Percentiles rank a stretch among this genome's conserved stretches.
Conservation (phyloP, 345 rosid genomes). For the Eucalyptus curtisii region DNA sequence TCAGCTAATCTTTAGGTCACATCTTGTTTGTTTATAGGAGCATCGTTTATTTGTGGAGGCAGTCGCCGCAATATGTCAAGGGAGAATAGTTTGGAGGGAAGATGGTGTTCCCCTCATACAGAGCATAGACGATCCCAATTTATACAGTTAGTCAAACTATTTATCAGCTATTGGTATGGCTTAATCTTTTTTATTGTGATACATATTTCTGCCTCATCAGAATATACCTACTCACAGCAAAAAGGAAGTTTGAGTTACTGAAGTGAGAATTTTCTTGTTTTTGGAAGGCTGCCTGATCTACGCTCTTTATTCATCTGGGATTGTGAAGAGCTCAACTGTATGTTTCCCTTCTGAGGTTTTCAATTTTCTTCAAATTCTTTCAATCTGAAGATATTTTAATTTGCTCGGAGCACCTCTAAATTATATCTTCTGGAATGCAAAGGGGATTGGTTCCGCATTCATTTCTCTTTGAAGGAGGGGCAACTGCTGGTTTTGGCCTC, state of each 20-base stretch:
- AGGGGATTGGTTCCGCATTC: neutral
- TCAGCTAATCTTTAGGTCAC: conserved; percentile 1
- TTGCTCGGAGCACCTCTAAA: neutral
- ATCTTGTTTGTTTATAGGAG: conserved; percentile 29
- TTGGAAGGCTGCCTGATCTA: neutral
- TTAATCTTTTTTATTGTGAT: neutral
- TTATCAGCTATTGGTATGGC: neutral
- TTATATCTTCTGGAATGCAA: neutral
- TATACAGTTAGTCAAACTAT: conserved; percentile 12
- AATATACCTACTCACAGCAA: neutral
- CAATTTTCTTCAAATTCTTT: neutral
- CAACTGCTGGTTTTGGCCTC: neutral
- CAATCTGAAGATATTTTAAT: neutral
- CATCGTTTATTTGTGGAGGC: conserved; percentile 73
- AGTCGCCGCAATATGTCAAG: conserved; percentile 61
- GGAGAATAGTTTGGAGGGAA: conserved; percentile 66
- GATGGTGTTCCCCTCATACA: conserved; percentile 76
- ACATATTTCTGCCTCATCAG: neutral
- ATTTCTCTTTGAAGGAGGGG: neutral
- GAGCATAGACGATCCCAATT: conserved; percentile 36
- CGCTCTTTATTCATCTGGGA: neutral
- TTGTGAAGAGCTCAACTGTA: neutral
- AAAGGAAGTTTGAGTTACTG: neutral
- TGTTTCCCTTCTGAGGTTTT: neutral
- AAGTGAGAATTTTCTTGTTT: neutral